Base-by-base conservation (phyloP, 2,329 filamentous ascomycete species). In the Fusarium circinatum region DNA sequence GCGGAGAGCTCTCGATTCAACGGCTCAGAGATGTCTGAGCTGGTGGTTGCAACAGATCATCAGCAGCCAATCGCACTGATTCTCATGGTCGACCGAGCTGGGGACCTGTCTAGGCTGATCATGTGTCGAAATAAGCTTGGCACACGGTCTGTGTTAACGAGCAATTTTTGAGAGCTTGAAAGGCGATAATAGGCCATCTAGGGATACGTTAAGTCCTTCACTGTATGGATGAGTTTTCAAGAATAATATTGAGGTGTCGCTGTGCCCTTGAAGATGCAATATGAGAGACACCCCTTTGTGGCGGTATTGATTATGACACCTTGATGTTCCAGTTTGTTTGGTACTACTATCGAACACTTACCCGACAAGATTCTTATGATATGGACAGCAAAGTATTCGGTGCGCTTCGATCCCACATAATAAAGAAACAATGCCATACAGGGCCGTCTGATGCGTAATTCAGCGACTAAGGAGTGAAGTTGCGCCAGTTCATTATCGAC, bases 61-160 rank as follows among this genome's bases (percentile, higher is more conserved):
- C 52, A 61, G 64, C 62, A 71, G 68, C 76, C 76, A 78, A 77
- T 77, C 65, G 66, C 70, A 57, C 66, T 30, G 59, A 49, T 49
- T 62, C 56, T 59, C 54, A 64, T 74, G 60, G 75, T 69, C 49
- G 69, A 75, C 64, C 69, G 62, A 76, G 60, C 71, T 60, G 45
- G 59, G 68, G 61, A 73, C 61, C 70, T 73, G 58, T 73, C 70
- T 61, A 52, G 54, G 49, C 32, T 73, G 70, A 74, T 74, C 70
- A 73, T 73, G 70, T 70, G 70, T 67, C 66, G 38, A 74, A 54
- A 71, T 67, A 57, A 74, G 48, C 70, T 73, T 60, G 66, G 39
- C 70, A 57, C 66, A 73, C 56, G 47, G 47, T 47, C 63, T 68
- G 22, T 34, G 22, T 42, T 47, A 42, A 67, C 15, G 28, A 65